Evolutionary conservation across 306 rosid genomes (phyloP).

Genomic region (Nissolia schottii): DNA sequence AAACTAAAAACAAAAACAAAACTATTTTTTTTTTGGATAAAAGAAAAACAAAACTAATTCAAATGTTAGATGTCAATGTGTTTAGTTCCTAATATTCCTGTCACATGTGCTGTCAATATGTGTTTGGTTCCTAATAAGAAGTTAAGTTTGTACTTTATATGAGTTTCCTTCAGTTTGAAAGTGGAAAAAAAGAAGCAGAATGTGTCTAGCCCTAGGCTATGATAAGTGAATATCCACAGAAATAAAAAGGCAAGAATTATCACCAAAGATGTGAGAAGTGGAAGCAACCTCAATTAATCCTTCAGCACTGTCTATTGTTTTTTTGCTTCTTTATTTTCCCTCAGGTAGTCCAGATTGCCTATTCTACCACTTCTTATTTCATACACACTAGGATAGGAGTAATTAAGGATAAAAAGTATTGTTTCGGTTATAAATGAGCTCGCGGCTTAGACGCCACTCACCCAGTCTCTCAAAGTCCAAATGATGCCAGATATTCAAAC

Average conservation of each 20-base stretch:
- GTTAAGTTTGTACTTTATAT: background rate
- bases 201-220: background rate
- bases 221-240: background rate
- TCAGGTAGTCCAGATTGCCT: conserved; percentile 3
- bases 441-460: background rate
- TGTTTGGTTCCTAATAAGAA: background rate
- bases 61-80: background rate
- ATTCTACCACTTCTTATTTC: background rate
- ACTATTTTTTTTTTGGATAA: no score
- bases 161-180: background rate
- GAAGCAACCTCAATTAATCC: background rate
- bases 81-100: background rate
- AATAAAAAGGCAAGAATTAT: background rate
- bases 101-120: background rate
- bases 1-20: conserved; percentile 11
- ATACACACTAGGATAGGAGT: background rate
- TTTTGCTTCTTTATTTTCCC: background rate
- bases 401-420: background rate
- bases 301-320: background rate
- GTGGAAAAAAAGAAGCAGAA: background rate
- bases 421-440: background rate
- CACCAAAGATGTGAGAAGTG: background rate
- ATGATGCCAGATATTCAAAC: background rate
- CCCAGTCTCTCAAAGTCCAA: background rate
- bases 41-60: background rate